These are phyloP conservation scores for Wickerhamomyces silvicola DNA, from an alignment of 805 yeast genomes.

Conservation along the genomic window DNA sequence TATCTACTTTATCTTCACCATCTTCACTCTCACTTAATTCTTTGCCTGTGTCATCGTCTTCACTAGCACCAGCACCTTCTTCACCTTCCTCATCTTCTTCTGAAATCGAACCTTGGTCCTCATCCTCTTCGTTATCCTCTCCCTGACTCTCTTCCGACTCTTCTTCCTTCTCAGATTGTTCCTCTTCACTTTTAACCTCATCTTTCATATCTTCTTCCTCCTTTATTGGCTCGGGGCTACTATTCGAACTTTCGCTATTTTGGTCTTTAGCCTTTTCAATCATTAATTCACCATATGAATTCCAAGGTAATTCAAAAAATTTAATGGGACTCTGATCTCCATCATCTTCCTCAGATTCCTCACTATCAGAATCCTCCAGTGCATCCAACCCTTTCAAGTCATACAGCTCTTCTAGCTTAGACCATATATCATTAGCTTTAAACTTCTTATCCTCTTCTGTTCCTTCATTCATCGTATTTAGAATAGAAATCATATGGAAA, in stretches of 20 bases:
- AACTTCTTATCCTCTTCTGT: slow-evolving; percentile 24
- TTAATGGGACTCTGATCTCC: slow-evolving; percentile 3
- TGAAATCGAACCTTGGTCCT: too few relatives aligned
- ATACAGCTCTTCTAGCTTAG: slow-evolving; percentile 45
- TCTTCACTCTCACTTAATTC: too few relatives aligned
- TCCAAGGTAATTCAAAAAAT: slow-evolving; percentile 37
- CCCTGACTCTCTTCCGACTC: slow-evolving; percentile 9
- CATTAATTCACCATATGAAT: slow-evolving; percentile 37
- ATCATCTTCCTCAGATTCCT: slow-evolving; percentile 4
- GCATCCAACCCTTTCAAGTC: slow-evolving; percentile 53
- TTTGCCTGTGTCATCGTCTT: too few relatives aligned
- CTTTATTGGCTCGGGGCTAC: not conserved
- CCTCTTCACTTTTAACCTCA: slow-evolving; percentile 2
- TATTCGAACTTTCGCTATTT: slow-evolving; percentile 4
- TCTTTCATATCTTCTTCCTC: slow-evolving; percentile 1
- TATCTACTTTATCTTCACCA: too few relatives aligned
- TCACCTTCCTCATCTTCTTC: slow-evolving; percentile 1
- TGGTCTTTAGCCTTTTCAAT: slow-evolving; percentile 27
- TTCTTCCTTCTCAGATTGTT: slow-evolving; percentile 1
- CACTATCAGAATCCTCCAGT: slow-evolving; percentile 33
- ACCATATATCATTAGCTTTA: slow-evolving; percentile 50
- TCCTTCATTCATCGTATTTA: slow-evolving; percentile 12
- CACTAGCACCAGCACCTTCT: slow-evolving; percentile 1
- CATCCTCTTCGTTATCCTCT: slow-evolving; percentile 8
- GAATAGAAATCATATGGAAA: slow-evolving; percentile 31